Base-by-base conservation (phyloP, 768 basidiomycete species). In the Butyriboletus loyo region DNA sequence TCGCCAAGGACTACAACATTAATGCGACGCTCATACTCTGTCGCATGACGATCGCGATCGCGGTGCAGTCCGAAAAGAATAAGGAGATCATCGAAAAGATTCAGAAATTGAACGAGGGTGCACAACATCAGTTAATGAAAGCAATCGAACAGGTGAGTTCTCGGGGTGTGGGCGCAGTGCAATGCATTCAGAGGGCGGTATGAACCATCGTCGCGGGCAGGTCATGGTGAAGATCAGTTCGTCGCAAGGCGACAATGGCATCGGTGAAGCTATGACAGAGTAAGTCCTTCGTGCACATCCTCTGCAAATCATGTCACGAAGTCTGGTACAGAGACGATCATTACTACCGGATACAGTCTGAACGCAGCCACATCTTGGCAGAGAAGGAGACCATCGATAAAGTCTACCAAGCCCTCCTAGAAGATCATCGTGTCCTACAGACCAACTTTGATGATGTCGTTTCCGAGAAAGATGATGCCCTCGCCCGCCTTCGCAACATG, bases 91-190 rank as follows among this genome's bases (percentile, higher is more conserved):
- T 98, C 55, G 85, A 84, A 66, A 88, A 84, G 71, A 98, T 98
- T 32, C 93, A 95, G 63, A 78, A 81, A 2, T 69, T 97, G 56
- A 86, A 82, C 54, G 89, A 96, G 69, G 77, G 73, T 17, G 86
- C 93, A 64, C 94, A 97, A 72, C 89, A 92, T 66, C 78, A 84
- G 63, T 73, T 97, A 48, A 98, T 97, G 95, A 87, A 82, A 70
- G 89, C 91, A 36, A 96, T 97, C 53, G 94, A 97, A 70, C 88
- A 91, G 78, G 93, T 91, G 53, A 48, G 79, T 68, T 34, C 27
- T 49, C 54, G 19, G 40, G n/a, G 15, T 32, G 35, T 43, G 24
- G 42, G 1, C 7, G 7, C 32, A 25, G 35, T 37, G 40, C n/a
- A 38, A 32, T 35, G 32, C 24, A 22, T 22, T 54, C 52, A 52